phyloP scores from a whole-genome alignment of 495 filamentous ascomycete species.

The Margaritispora aquatica region DNA sequence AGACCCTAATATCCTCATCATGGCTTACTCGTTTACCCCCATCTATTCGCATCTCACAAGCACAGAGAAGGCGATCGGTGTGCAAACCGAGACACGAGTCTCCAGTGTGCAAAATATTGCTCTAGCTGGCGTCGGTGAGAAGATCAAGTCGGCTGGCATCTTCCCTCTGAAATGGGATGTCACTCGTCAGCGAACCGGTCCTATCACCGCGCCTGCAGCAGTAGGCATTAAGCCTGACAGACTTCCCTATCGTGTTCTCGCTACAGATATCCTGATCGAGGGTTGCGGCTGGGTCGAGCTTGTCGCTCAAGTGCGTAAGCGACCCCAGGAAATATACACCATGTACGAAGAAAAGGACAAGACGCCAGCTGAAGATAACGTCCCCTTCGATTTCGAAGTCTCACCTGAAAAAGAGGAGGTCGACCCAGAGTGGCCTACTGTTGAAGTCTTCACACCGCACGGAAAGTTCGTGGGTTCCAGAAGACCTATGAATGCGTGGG shows the following conservation, averaged over 20 bases:
- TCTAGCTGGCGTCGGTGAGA: constrained; percentile 45
- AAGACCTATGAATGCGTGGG: constrained; percentile 68
- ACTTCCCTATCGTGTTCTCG: constrained; percentile 73
- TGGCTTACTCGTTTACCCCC: constrained; percentile 75
- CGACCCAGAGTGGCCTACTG: constrained; percentile 41
- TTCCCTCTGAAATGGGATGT: constrained; percentile 76
- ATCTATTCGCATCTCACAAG: constrained; percentile 66
- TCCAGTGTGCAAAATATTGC: constrained; percentile 55
- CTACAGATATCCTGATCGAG: constrained; percentile 81
- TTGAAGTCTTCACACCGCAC: constrained; percentile 82
- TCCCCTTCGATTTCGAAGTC: neutral
- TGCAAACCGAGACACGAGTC: constrained; percentile 49
- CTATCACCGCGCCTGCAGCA: constrained; percentile 45
- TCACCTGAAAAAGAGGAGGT: constrained; percentile 5
- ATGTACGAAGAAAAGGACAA: constrained; percentile 20
- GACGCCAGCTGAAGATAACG: neutral
- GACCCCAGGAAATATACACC: neutral
- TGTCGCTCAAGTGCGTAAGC: constrained; percentile 65
- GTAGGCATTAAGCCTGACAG: constrained; percentile 43
- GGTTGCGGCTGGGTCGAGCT: constrained; percentile 93
- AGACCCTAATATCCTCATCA: constrained; percentile 52
- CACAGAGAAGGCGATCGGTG: constrained; percentile 68
- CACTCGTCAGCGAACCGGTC: constrained; percentile 62
- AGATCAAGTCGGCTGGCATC: constrained; percentile 60
- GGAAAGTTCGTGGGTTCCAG: constrained; percentile 68